phyloP scores from a whole-genome alignment of 352 stramenopile genomes.

The Globisporangium viniferum region DNA sequence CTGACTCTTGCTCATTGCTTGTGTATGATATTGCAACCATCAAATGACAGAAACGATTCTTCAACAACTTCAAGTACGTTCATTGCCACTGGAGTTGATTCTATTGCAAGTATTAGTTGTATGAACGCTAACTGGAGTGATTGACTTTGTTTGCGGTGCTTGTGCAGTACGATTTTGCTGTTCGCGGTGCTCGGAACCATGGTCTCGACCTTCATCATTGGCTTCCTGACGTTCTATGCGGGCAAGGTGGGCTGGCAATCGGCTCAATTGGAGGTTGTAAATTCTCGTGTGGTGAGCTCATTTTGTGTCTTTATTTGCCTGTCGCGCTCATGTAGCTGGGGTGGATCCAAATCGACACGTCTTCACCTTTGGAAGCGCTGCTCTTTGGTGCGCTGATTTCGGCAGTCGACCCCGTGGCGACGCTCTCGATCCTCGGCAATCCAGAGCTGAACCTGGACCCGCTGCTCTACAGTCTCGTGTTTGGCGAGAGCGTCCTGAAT shows the following conservation, averaged over 20 bases:
- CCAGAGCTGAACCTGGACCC: slow-evolving; percentile 90
- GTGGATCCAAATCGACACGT: slow-evolving; percentile 88
- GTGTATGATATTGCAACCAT: neutral
- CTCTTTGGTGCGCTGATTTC: slow-evolving; percentile 96
- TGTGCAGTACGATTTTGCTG: slow-evolving; percentile 88
- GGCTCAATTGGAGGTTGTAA: neutral
- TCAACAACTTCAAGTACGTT: slow-evolving; percentile 92
- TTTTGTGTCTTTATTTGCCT: neutral
- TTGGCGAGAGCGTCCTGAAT: slow-evolving; percentile 97
- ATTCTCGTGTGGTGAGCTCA: neutral
- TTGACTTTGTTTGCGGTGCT: neutral
- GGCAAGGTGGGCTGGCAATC: slow-evolving; percentile 40
- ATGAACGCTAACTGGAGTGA: neutral
- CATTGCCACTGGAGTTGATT: neutral
- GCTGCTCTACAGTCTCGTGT: slow-evolving; percentile 91
- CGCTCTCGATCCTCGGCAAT: slow-evolving; percentile 94
- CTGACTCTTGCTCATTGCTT: neutral
- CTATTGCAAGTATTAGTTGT: too few relatives aligned
- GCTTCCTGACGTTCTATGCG: slow-evolving; percentile 89
- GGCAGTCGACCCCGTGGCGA: slow-evolving; percentile 95
- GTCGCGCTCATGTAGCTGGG: slow-evolving; percentile 29
- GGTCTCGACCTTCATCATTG: slow-evolving; percentile 95
- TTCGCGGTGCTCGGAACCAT: slow-evolving; percentile 96
- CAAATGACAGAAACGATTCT: slow-evolving; percentile 86
- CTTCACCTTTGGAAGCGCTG: slow-evolving; percentile 92